Evolutionary conservation across 495 filamentous ascomycete genomes (phyloP).

Genomic region (Penicillium riverlandense): DNA sequence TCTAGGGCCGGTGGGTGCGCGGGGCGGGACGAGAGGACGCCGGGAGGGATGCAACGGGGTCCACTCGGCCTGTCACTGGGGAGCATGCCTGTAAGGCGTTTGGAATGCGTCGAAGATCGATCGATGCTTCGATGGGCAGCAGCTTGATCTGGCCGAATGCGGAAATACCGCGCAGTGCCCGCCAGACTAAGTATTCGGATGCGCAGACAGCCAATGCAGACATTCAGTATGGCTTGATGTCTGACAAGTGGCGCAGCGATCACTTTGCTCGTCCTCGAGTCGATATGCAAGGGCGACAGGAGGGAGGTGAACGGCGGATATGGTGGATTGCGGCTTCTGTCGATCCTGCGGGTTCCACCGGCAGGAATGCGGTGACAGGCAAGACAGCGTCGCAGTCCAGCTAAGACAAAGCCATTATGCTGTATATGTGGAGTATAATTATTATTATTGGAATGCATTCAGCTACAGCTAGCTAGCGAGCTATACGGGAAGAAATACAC

Average conservation of each 20-base stretch:
- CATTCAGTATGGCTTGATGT: no score
- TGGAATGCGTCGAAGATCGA: slow-evolving; percentile 11
- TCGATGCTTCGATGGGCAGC: neutral
- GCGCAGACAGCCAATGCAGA: no score
- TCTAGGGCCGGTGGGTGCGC: slow-evolving; percentile 9
- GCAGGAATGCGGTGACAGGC: neutral
- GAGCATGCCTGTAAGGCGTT: slow-evolving; percentile 17
- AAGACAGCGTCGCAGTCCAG: neutral
- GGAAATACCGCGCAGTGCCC: neutral
- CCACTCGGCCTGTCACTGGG: slow-evolving; percentile 11
- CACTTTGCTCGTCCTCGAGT: no score
- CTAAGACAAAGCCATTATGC: slow-evolving; percentile 2
- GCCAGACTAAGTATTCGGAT: no score
- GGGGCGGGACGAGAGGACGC: slow-evolving; percentile 13
- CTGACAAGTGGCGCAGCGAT: no score
- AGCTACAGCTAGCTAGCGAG: no score
- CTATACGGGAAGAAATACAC: no score
- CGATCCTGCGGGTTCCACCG: no score
- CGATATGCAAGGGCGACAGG: no score
- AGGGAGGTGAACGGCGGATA: no score
- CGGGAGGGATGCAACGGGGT: slow-evolving; percentile 16
- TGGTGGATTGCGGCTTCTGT: no score
- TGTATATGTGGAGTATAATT: neutral
- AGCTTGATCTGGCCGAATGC: slow-evolving; percentile 3
- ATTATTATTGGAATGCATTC: no score